Conservation (phyloP, 345 rosid species). For the Sapria himalayana region DNA sequence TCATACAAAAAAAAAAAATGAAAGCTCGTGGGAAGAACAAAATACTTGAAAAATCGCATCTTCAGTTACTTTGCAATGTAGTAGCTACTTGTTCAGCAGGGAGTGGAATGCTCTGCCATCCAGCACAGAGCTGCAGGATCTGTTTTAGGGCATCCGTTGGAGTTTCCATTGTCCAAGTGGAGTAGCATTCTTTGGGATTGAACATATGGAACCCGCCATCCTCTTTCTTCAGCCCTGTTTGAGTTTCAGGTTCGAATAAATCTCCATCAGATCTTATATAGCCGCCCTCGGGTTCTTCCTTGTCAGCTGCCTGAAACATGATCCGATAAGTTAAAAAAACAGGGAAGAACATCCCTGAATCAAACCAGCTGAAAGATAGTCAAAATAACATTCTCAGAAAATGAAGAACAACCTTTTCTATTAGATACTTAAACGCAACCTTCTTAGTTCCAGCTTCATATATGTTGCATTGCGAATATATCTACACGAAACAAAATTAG, state of each 20-base stretch:
- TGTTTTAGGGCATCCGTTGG: constrained; percentile 52
- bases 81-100: constrained; percentile 28
- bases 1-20: neutral
- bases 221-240: constrained; percentile 30
- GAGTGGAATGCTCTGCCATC: constrained; percentile 43
- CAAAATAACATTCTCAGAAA: neutral
- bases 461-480: constrained; percentile 81
- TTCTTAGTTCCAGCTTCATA: constrained; percentile 90
- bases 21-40: neutral
- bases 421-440: constrained; percentile 68
- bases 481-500: constrained; percentile 14
- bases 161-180: constrained; percentile 50
- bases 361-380: constrained; percentile 1
- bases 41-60: neutral
- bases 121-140: constrained; percentile 44
- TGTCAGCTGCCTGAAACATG: constrained; percentile 47
- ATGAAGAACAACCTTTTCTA: constrained; percentile 36
- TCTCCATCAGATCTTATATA: constrained; percentile 67
- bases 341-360: too few species aligned
- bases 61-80: too few species aligned
- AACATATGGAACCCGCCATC: constrained; percentile 18
- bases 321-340: too few species aligned
- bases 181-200: constrained; percentile 51
- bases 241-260: constrained; percentile 37
- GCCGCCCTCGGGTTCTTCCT: constrained; percentile 29